phyloP scores from a whole-genome alignment of 192 early-diverging fungal genomes.

The Oehlia diaphana region DNA sequence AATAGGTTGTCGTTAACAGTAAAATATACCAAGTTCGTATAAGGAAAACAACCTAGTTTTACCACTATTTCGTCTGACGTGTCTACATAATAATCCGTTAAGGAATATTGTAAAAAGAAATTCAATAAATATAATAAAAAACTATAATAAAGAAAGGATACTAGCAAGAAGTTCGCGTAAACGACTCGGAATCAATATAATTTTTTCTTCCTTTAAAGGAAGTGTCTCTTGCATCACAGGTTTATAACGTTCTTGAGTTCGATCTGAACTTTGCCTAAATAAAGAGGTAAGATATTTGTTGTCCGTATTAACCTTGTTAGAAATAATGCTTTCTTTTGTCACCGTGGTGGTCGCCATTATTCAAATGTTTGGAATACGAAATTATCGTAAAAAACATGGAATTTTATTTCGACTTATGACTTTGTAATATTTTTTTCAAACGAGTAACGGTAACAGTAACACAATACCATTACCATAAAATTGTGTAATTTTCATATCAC shows the following conservation, averaged over 20 bases:
- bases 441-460: no score
- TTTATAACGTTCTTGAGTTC: conserved; percentile 17
- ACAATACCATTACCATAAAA: no score
- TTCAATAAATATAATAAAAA: background rate
- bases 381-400: no score
- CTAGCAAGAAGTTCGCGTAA: conserved; percentile 15
- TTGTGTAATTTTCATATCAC: no score
- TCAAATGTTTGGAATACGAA: background rate
- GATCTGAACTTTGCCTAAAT: conserved; percentile 2
- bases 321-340: background rate
- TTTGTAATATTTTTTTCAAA: no score
- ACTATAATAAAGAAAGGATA: background rate
- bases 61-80: background rate
- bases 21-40: conserved; percentile 11
- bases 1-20: conserved; percentile 9
- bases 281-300: background rate
- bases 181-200: background rate
- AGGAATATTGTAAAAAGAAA: background rate
- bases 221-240: background rate
- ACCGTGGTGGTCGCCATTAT: background rate
- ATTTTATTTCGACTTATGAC: no score
- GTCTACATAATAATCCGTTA: background rate
- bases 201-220: conserved; percentile 10
- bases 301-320: background rate
- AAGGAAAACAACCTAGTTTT: conserved; percentile 6